These are phyloP conservation scores for Petunia hybrid DNA, from an alignment of 305 asterid species.

Conservation along the genomic window DNA sequence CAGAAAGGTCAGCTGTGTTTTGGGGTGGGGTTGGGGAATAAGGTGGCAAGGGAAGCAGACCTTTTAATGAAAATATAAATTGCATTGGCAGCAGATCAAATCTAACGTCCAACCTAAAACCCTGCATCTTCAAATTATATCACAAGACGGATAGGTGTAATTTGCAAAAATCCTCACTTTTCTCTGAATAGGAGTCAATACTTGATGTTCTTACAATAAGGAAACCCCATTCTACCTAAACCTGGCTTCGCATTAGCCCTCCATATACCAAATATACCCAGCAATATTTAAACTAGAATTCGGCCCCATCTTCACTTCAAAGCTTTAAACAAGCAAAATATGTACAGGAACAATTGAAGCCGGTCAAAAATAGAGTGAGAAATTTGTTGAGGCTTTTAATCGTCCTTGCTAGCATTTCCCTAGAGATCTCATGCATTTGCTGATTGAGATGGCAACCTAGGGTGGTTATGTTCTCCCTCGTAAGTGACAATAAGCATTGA, in stretches of 20 bases:
- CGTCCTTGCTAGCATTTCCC: conserved; percentile 13
- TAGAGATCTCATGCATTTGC: conserved; percentile 52
- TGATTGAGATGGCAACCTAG: conserved; percentile 70
- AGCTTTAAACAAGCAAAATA: conserved; percentile 42
- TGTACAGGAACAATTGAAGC: conserved; percentile 46
- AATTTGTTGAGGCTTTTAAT: conserved; percentile 26
- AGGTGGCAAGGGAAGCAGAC: background rate
- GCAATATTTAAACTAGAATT: conserved; percentile 38
- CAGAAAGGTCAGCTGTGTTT: background rate
- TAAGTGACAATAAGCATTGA: conserved; percentile 88
- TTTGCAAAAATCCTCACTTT: background rate
- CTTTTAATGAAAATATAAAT: background rate
- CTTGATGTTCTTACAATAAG: conserved; percentile 31
- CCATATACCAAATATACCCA: conserved; percentile 24
- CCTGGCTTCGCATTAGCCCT: conserved; percentile 29
- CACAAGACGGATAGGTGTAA: background rate
- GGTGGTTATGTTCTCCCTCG: conserved; percentile 91
- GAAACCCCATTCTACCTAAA: conserved; percentile 15
- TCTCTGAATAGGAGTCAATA: background rate
- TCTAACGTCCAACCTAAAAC: background rate
- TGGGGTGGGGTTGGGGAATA: background rate
- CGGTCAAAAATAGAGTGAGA: conserved; percentile 22
- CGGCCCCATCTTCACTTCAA: conserved; percentile 39
- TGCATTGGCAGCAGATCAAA: background rate
- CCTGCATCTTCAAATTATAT: background rate